Evolutionary conservation across 176 grass and related monocot species (phyloP), one percentile per base, ranked within the genome.

Genomic region (Alopecurus myosuroides): DNA sequence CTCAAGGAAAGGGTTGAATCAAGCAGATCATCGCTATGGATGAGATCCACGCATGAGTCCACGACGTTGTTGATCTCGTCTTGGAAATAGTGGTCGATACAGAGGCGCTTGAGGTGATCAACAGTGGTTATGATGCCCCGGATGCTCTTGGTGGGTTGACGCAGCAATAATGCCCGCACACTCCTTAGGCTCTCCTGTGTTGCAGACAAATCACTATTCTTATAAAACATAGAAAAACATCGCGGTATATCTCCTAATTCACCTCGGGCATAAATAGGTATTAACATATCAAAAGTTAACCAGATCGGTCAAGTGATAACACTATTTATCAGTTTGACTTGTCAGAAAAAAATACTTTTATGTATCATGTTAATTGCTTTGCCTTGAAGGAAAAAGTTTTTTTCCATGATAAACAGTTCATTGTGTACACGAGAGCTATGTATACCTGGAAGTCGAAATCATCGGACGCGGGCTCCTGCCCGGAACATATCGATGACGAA

Each of bases 41-140:
- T 0, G 53, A 82, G 26, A 14, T 78, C 6, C 44, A 29, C 17
- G 53, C 67, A 83, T 1, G 55, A 23, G 15, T n/a, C 31, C 17
- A 89, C 33, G 20, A 48, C 5, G 35, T 9, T 39, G 5, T 87
- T 9, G n/a, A 88, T 81, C 31, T 85, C 77, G 33, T 90, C 77
- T 8, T 41, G 1, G 22, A 93, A 93, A 56, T 90, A 70, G 70
- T 88, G 74, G 20, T 85, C 91, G 17, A 93, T 79, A 76, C 85
- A 86, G 45, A 93, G 85, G n/a, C 48, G 81, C 33, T 62, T 87
- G 14, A 93, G 81, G 85, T 79, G 80, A 42, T 90, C 73, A 28
- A 93, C 33, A 19, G 48, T 58, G 37, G 6, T 15, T 37, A 93
- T 25, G 23, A 39, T 23, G 28, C 78, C 82, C 37, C 31, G 13